These are phyloP conservation scores for Suhomyces wounanorum DNA, from an alignment of 1,139 yeast genomes.

Conservation along the genomic window DNA sequence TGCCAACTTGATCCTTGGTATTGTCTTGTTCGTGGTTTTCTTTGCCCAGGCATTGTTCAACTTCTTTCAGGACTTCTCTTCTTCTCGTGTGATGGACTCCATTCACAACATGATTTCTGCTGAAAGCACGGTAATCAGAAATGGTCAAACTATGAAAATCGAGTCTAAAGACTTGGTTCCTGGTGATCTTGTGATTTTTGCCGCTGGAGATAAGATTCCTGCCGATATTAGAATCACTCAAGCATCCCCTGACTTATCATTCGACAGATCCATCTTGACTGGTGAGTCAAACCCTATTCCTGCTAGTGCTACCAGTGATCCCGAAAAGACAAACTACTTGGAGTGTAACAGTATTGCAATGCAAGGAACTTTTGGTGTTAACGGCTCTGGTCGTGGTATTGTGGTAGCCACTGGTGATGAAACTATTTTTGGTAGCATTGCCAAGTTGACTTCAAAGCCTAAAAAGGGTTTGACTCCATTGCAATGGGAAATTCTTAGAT, in stretches of 20 bases:
- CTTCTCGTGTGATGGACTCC: conserved; percentile 52
- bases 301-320: conserved; percentile 22
- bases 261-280: conserved; percentile 39
- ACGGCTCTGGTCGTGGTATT: conserved; percentile 34
- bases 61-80: conserved; percentile 52
- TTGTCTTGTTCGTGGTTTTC: conserved; percentile 46
- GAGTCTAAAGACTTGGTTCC: conserved; percentile 31
- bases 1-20: conserved; percentile 49
- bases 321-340: conserved; percentile 38
- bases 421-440: conserved; percentile 37
- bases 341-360: conserved; percentile 44
- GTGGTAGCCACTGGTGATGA: conserved; percentile 36
- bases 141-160: conserved; percentile 20
- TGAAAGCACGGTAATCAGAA: conserved; percentile 29
- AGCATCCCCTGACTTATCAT: conserved; percentile 28
- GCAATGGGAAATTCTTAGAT: conserved; percentile 34
- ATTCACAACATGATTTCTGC: conserved; percentile 47
- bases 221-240: conserved; percentile 35
- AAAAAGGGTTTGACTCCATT: conserved; percentile 34
- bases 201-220: conserved; percentile 32
- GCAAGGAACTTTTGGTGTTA: conserved; percentile 48
- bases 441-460: conserved; percentile 33
- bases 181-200: conserved; percentile 31
- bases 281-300: conserved; percentile 37
- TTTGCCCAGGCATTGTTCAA: conserved; percentile 51